Base-by-base conservation (phyloP, 495 filamentous ascomycete species). In the Saxophila tyrrhenica region DNA sequence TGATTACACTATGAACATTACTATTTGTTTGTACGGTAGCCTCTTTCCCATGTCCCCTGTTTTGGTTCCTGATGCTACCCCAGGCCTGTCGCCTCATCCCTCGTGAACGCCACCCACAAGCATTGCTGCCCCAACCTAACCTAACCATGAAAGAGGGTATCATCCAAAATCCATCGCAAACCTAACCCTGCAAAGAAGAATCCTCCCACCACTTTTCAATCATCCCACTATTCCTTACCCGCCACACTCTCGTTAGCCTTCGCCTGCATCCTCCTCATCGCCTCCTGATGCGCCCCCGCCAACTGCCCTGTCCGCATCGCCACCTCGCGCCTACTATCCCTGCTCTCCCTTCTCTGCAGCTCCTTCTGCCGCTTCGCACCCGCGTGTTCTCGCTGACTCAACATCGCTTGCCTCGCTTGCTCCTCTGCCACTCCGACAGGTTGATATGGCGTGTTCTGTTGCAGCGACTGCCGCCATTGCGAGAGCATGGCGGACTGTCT, bases 251-350 rank as follows among this genome's bases (percentile, higher is more conserved):
- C 29, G 29, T 44, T 44, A 44, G 84, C 85, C 19, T 72, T 72
- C 20, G 80, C 78, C 70, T 95, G 91, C 83, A 97, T 84, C 65
- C 75, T 79, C 59, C 87, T 73, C 77, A 97, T 76, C 0, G 86
- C 88, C 54, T 91, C 82, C 49, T 84, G 73, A 67, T 97, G 91
- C 39, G 83, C 73, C 42, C 87, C 85, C 35, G 83, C 71, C 75
- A 94, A 81, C 57, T 81, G 79, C 0, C 83, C 80, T 10, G 79
- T 80, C 44, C 87, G 75, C 87, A 94, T 92, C 52, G 80, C 75
- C 59, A 81, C 78, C 49, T 88, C 86, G 55, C 86, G 78, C 48
- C 75, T 72, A 43, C 73, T 74, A 43, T 83, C 75, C 1, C 68
- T 55, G 0, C 58, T 41, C 25, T 59, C 58, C 23, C 39, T 44